Base-by-base conservation (phyloP, 139 green algal species). In the Micractinium sp. region DNA sequence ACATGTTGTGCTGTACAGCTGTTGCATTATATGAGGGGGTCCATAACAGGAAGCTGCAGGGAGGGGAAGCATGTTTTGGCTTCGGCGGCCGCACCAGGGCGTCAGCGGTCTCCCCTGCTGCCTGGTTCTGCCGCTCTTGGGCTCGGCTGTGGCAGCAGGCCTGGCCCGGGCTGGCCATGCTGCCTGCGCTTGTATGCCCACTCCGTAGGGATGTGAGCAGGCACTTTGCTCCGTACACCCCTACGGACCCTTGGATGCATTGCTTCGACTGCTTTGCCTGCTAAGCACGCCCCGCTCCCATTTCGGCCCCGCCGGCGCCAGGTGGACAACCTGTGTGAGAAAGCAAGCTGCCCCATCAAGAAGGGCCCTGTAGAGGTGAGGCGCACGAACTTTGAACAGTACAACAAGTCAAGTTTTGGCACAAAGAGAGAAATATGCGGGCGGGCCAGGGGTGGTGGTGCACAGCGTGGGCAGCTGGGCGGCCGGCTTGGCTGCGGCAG, bases 281-380 rank as follows among this genome's bases (percentile, higher is more conserved):
- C 73, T 14, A 3, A 41, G 4, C n/a, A 2, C 13, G 1, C 0
- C n/a, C 5, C 20, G 20, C 33, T 15, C n/a, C 14, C 27, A 1
- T 31, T 22, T 0, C 73, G 47, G 13, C 73, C 33, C 35, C 14
- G 16, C 12, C 33, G 23, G 74, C 20, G 23, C 18, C 83, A 87
- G 39, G n/a, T 67, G 67, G 83, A 87, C 67, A 63, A 87, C 83
- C 83, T 87, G 12, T 87, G 83, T 33, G 83, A 87, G 13, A 87
- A 87, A 39, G 67, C 83, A 3, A 35, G 25, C 15, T 87, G 83
- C 67, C 83, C 83, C 67, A 47, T 87, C 31, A 47, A 47, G 29
- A 47, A 75, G 39, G 83, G 83, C 1, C 38, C 66, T 12, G 63
- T n/a, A 13, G 67, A 87, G 83, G 83, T 80, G 31, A 18, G 83